Conservation (phyloP, 116 monocot genomes). For the Papilionanthe hybrid region DNA sequence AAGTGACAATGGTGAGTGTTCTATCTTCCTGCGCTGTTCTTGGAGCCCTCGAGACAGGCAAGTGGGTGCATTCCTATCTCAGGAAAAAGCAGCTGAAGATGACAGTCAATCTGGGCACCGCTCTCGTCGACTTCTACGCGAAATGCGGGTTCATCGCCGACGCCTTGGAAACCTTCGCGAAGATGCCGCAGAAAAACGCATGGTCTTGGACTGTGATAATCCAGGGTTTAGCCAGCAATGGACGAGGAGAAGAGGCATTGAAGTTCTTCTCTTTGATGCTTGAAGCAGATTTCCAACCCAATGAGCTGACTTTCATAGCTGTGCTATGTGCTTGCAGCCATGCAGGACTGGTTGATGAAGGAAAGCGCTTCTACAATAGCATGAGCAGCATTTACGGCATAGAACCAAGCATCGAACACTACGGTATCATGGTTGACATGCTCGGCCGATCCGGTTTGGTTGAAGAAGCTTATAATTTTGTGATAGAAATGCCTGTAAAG, state of each 20-base stretch:
- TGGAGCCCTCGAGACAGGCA: slow-evolving; percentile 65
- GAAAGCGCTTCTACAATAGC: slow-evolving; percentile 24
- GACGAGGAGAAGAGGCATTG: slow-evolving; percentile 46
- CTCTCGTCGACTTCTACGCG: slow-evolving; percentile 65
- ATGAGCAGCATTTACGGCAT: slow-evolving; percentile 37
- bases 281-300: slow-evolving; percentile 39
- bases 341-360: slow-evolving; percentile 52
- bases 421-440: slow-evolving; percentile 69
- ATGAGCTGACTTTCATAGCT: slow-evolving; percentile 55
- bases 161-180: slow-evolving; percentile 31
- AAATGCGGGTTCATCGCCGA: slow-evolving; percentile 60
- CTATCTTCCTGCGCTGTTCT: slow-evolving; percentile 61
- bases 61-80: slow-evolving; percentile 70
- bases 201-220: slow-evolving; percentile 60
- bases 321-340: slow-evolving; percentile 70
- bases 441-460: slow-evolving; percentile 51
- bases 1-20: slow-evolving; percentile 73
- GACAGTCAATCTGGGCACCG: slow-evolving; percentile 64
- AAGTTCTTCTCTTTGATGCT: slow-evolving; percentile 43
- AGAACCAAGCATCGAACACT: slow-evolving; percentile 61
- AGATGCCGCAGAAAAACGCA: slow-evolving; percentile 48
- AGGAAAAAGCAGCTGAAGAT: slow-evolving; percentile 33
- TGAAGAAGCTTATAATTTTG: slow-evolving; percentile 46
- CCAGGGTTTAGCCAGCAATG: slow-evolving; percentile 56
- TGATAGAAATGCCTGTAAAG: slow-evolving; percentile 46